Evolutionary conservation across 805 yeast genomes (phyloP).

Genomic region (Saccharomycopsis schoenii): DNA sequence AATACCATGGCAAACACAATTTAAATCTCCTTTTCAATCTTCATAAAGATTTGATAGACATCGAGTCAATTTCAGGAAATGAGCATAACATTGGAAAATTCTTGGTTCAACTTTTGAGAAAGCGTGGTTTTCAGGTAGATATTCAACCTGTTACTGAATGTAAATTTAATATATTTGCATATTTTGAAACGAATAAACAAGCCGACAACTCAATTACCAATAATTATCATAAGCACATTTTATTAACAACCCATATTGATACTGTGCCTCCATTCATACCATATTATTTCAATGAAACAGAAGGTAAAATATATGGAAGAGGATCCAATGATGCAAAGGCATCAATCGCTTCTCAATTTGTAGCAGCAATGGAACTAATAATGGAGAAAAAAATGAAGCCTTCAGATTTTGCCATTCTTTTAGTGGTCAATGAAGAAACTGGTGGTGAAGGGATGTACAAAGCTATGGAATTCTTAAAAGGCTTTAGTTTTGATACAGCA

Average conservation of each 20-base stretch:
- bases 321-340: slow-evolving; percentile 68
- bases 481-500: slow-evolving; percentile 24
- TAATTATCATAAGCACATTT: slow-evolving; percentile 29
- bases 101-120: slow-evolving; percentile 27
- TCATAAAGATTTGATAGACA: slow-evolving; percentile 25
- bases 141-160: slow-evolving; percentile 19
- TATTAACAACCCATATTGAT: slow-evolving; percentile 43
- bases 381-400: slow-evolving; percentile 21
- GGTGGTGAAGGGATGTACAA: slow-evolving; percentile 52
- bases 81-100: slow-evolving; percentile 28
- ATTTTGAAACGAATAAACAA: slow-evolving; percentile 16
- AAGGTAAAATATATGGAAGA: slow-evolving; percentile 43
- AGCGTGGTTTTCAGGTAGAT: slow-evolving; percentile 32
- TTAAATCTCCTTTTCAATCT: slow-evolving; percentile 19
- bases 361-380: slow-evolving; percentile 42
- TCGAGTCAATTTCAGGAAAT: slow-evolving; percentile 24
- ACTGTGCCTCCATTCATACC: slow-evolving; percentile 45
- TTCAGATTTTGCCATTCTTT: slow-evolving; percentile 50
- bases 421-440: slow-evolving; percentile 65
- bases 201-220: slow-evolving; percentile 22
- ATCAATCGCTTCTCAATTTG: slow-evolving; percentile 53
- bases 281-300: slow-evolving; percentile 26
- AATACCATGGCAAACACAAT: slow-evolving; percentile 4
- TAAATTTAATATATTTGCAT: slow-evolving; percentile 39
- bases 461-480: slow-evolving; percentile 31